These are phyloP conservation scores for Dictyostelium intermedium DNA, from an alignment of 78 protist species.

Conservation along the genomic window DNA sequence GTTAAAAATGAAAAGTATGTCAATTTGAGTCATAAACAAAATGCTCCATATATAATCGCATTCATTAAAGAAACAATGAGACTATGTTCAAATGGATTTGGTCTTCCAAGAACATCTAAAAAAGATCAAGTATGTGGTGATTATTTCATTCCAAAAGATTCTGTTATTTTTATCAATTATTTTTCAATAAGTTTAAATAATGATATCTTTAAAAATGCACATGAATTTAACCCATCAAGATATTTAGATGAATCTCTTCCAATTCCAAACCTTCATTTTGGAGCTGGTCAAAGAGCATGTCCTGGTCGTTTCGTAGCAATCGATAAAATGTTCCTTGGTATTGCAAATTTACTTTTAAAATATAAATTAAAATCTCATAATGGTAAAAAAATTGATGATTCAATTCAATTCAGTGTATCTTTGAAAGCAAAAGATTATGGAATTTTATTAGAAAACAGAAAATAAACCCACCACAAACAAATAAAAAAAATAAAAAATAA, in stretches of 20 bases:
- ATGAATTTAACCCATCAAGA: background rate
- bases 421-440: background rate
- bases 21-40: background rate
- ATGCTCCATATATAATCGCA: background rate
- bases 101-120: background rate
- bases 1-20: background rate
- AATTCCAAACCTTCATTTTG: background rate
- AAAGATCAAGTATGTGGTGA: background rate
- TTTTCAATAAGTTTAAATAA: background rate
- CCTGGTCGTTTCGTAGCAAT: background rate
- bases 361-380: background rate
- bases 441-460: background rate
- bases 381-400: slow-evolving; percentile 16
- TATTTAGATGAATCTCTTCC: background rate
- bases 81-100: background rate
- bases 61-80: slow-evolving; percentile 26
- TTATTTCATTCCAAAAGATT: background rate
- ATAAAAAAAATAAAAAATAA: background rate
- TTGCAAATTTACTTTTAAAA: background rate
- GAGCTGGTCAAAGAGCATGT: slow-evolving; percentile 7
- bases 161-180: background rate
- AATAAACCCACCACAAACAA: too few species aligned
- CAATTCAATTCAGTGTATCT: background rate
- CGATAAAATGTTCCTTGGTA: background rate
- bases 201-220: background rate